phyloP scores from a whole-genome alignment of 148 eudicot species.

The Spergularia marina region DNA sequence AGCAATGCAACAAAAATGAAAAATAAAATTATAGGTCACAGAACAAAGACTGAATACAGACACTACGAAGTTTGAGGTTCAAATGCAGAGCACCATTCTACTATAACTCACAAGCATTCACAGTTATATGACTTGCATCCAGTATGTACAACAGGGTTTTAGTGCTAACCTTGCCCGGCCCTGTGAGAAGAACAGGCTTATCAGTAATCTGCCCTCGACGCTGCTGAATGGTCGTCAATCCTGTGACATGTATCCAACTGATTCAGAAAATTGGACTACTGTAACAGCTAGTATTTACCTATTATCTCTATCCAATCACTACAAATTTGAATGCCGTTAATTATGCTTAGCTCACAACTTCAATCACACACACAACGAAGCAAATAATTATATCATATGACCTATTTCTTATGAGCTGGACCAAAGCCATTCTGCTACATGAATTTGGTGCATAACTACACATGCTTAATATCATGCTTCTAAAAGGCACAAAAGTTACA shows the following conservation, averaged over 20 bases:
- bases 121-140: not conserved
- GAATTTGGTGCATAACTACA: not conserved
- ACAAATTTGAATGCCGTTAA: not conserved
- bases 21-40: not conserved
- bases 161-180: conserved; percentile 90
- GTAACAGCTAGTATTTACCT: not conserved
- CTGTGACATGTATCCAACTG: conserved; percentile 34
- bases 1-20: not conserved
- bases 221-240: conserved; percentile 81
- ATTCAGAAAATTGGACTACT: conserved; percentile 17
- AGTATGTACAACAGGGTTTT: not conserved
- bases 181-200: conserved; percentile 88
- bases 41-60: not conserved
- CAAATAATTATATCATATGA: not conserved
- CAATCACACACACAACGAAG: not conserved
- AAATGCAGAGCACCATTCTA: not conserved
- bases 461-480: not conserved
- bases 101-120: not conserved
- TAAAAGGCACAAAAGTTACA: not conserved
- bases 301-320: not conserved
- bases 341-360: not conserved
- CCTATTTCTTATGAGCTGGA: not conserved
- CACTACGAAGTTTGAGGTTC: not conserved
- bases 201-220: conserved; percentile 73
- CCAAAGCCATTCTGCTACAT: not conserved